phyloP scores from a whole-genome alignment of 306 rosid species.

The Cucurbita ficifolia region DNA sequence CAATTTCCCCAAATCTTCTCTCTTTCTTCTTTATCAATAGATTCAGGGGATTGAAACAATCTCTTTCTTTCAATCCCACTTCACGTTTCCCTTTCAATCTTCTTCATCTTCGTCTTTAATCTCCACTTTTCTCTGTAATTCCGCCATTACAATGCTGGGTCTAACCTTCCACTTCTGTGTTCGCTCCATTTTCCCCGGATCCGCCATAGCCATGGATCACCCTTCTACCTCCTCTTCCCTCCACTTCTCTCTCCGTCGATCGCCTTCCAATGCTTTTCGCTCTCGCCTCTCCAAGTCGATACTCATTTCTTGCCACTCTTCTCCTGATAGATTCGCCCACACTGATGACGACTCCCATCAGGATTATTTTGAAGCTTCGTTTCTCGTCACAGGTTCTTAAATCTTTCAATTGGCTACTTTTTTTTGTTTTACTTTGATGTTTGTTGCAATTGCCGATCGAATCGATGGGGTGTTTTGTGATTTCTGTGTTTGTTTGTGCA shows the following conservation, averaged over 20 bases:
- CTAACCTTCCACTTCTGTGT: conserved; percentile 10
- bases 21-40: not conserved
- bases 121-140: not conserved
- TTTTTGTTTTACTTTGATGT: not conserved
- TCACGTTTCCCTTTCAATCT: not conserved
- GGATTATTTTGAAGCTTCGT: conserved; percentile 70
- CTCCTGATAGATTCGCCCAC: conserved; percentile 34
- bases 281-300: conserved; percentile 22
- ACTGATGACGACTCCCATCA: conserved; percentile 27
- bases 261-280: conserved; percentile 13
- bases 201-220: conserved; percentile 28
- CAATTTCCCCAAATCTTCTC: not conserved
- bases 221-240: conserved; percentile 18
- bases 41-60: conserved; percentile 2
- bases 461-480: not conserved
- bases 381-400: conserved; percentile 63
- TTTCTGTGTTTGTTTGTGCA: not conserved
- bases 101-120: not conserved
- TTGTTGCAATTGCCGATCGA: not conserved
- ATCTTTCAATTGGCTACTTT: not conserved
- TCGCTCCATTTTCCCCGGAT: conserved; percentile 21
- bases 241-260: conserved; percentile 13
- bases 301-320: conserved; percentile 45
- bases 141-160: conserved; percentile 15
- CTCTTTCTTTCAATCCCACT: conserved; percentile 2